A percentile compares a stretch with the other conserved stretches of the same genome.
Conservation (phyloP, 2,329 filamentous ascomycete genomes). For the Paramyrothecium sp. region DNA sequence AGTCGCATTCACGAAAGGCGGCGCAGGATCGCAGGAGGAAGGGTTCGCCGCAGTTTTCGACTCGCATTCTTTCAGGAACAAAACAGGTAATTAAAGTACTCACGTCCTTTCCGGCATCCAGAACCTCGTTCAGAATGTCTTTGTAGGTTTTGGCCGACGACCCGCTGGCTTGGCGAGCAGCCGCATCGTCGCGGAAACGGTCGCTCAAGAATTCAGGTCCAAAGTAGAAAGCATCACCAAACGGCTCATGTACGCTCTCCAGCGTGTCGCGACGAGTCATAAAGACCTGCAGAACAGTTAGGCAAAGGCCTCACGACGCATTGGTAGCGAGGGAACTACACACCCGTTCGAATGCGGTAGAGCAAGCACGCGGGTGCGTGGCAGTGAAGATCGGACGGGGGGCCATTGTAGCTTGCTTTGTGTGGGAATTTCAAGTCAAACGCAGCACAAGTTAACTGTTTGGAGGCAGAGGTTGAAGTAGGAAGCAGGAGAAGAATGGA, state of each 20-base stretch:
- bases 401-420: slow-evolving; percentile 54
- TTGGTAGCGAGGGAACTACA: slow-evolving; percentile 22
- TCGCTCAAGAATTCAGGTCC: slow-evolving; percentile 83
- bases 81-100: slow-evolving; percentile 28
- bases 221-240: slow-evolving; percentile 95
- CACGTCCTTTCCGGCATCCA: slow-evolving; percentile 73
- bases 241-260: slow-evolving; percentile 88
- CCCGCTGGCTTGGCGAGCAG: slow-evolving; percentile 57
- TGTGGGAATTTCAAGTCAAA: slow-evolving; percentile 17
- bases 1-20: too few relatives aligned
- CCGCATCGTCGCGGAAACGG: slow-evolving; percentile 71
- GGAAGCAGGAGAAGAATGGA: slow-evolving; percentile 24
- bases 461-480: not conserved
- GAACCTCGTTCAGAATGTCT: slow-evolving; percentile 74
- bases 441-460: too few relatives aligned
- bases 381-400: slow-evolving; percentile 77
- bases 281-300: slow-evolving; percentile 67
- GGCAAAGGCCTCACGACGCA: not conserved
- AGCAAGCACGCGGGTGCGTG: slow-evolving; percentile 93
- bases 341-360: slow-evolving; percentile 95
- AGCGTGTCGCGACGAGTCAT: slow-evolving; percentile 87
- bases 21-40: too few relatives aligned
- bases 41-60: too few relatives aligned
- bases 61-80: not conserved
- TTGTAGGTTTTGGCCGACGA: slow-evolving; percentile 70